A percentile compares a stretch with the other conserved stretches of the same genome.
phyloP scores from a whole-genome alignment of 2,329 filamentous ascomycete species.

The Colletotrichum gloeosporioides region DNA sequence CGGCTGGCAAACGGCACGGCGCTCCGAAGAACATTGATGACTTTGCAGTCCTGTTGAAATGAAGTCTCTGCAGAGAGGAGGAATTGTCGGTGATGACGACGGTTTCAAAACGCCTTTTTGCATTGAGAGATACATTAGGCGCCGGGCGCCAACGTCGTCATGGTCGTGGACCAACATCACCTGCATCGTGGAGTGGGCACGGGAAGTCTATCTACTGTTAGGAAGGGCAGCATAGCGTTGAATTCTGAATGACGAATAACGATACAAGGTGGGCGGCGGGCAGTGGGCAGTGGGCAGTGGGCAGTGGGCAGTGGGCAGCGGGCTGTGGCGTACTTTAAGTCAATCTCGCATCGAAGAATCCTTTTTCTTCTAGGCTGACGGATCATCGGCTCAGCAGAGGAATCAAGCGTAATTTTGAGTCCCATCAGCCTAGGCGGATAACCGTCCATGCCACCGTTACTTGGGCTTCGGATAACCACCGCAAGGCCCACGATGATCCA shows the following conservation, averaged over 20 bases:
- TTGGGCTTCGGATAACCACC: background rate
- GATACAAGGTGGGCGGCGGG: background rate
- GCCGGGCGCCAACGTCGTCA: background rate
- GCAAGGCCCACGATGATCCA: background rate
- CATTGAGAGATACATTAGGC: background rate
- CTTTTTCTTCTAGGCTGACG: background rate
- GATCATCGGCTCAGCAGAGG: background rate
- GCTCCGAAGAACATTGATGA: background rate
- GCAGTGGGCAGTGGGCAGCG: background rate
- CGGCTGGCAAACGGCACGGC: constrained; percentile 1
- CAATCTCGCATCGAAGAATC: background rate
- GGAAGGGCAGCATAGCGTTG: background rate
- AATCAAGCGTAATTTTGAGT: background rate
- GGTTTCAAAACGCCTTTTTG: background rate
- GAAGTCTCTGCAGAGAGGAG: background rate
- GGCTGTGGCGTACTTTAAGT: background rate
- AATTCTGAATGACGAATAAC: background rate
- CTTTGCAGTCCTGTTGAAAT: background rate
- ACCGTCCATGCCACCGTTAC: background rate
- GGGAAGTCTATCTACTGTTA: constrained; percentile 3
- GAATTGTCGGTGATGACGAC: background rate
- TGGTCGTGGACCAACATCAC: background rate
- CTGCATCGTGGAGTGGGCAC: background rate
- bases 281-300: background rate
- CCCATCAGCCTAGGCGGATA: background rate